These are phyloP conservation scores for Cladosporium sp. DNA, from an alignment of 2,329 filamentous ascomycete genomes.

Conservation along the genomic window DNA sequence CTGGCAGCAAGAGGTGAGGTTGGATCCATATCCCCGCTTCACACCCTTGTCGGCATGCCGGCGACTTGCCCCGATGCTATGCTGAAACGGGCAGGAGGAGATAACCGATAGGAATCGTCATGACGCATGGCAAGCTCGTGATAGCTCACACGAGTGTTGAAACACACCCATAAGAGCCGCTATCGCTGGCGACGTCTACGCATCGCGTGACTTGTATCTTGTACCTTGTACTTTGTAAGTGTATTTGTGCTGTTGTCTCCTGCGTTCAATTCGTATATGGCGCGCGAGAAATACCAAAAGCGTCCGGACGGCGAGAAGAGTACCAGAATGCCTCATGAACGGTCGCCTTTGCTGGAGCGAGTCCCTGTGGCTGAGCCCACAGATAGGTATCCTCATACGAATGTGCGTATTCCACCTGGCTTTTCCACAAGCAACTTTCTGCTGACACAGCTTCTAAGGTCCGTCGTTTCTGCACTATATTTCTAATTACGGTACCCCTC, in stretches of 20 bases:
- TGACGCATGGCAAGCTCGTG: constrained; percentile 16
- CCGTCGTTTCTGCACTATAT: constrained; percentile 67
- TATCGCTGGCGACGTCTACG: not conserved
- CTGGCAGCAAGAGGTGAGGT: constrained; percentile 12
- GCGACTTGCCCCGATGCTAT: constrained; percentile 2
- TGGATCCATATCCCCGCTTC: not conserved
- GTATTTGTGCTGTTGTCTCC: not conserved
- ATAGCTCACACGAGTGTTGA: not conserved
- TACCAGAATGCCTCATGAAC: constrained; percentile 52
- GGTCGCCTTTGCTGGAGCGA: constrained; percentile 66
- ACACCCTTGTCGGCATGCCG: constrained; percentile 6
- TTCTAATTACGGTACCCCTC: constrained; percentile 43
- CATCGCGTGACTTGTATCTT: constrained; percentile 12
- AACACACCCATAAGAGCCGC: not conserved
- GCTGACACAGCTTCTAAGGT: constrained; percentile 37
- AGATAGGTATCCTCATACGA: constrained; percentile 52
- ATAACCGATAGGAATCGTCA: constrained; percentile 18
- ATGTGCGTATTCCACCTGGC: constrained; percentile 24
- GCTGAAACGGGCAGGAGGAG: constrained; percentile 15
- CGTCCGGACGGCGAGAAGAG: constrained; percentile 15
- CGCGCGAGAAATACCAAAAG: constrained; percentile 4
- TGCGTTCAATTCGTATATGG: constrained; percentile 6
- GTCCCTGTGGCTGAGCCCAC: constrained; percentile 57
- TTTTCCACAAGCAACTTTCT: not conserved
- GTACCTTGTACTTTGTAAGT: not conserved